Base-by-base conservation (phyloP, 768 basidiomycete genomes). In the Amanita phalloides region DNA sequence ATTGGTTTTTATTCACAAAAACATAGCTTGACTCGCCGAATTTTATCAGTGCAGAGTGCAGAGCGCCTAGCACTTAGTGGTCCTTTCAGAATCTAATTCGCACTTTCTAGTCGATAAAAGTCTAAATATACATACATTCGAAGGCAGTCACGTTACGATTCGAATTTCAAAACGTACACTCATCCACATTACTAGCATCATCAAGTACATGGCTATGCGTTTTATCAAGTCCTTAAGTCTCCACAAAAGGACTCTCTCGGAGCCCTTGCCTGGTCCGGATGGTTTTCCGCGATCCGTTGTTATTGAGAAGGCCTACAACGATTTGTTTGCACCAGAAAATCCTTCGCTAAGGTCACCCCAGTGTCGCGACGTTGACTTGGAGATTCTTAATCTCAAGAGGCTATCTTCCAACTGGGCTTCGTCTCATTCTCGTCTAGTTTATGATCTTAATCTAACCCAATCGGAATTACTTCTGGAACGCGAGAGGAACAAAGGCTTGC, bases 371-470 rank as follows among this genome's bases (percentile, higher is more conserved):
- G 9, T 49, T 13, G 37, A 49, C 25, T 23, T 48, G 33, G 46
- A 48, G 46, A 49, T 39, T 17, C 37, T 49, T 17, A 39, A 49
- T 39, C 48, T 49, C 21, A 49, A 38, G 11, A 49, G 48, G 37
- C 48, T 49, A 21, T 49, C 48, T 14, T 39, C 48, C 17, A 38
- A 21, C 36, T 49, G 48, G 48, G 48, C 48, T 11, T 28, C 39
- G 36, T 49, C 48, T 39, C 48, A 49, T 25, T 49, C 48, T 26
- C 48, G 48, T 28, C 48, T 49, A 7, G 48, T 49, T 23, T 39
- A 38, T n/a, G 48, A 49, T 39, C 37, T 49, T 17, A 39, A 39
- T 26, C 37, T 49, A 26, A 30, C 37, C 14, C 48, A 49, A 39
- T 49, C 48, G 26, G 35, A 49, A 37, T n/a, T 49, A 11, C 37